phyloP scores from a whole-genome alignment of 108 stramenopile genomes.

The Nannochloropsis granulata region DNA sequence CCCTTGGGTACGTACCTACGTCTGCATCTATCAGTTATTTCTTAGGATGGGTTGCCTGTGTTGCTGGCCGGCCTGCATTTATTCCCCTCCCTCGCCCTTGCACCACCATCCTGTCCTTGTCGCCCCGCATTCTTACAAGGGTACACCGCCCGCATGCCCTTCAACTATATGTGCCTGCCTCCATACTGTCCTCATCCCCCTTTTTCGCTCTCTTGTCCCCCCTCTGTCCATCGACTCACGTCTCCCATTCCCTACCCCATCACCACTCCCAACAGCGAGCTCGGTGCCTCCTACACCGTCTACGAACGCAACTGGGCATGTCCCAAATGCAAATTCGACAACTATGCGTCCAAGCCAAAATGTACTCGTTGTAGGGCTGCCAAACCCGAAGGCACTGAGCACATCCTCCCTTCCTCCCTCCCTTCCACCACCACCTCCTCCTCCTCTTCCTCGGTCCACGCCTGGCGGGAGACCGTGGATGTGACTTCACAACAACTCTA shows the following conservation, averaged over 20 bases:
- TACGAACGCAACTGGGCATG: slow-evolving; percentile 30
- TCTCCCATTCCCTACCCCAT: too few relatives aligned
- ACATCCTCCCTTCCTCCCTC: not conserved
- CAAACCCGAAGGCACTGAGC: slow-evolving; percentile 1
- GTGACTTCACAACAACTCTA: slow-evolving; percentile 26
- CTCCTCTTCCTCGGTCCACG: not conserved
- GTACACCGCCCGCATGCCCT: too few relatives aligned
- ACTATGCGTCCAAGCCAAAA: not conserved
- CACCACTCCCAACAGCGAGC: not conserved
- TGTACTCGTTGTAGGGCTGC: slow-evolving; percentile 24
- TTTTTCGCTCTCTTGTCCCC: too few relatives aligned
- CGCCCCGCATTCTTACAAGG: too few relatives aligned
- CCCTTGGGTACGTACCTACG: not conserved
- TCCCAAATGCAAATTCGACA: slow-evolving; percentile 9
- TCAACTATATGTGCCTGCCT: too few relatives aligned
- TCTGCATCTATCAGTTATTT: too few relatives aligned
- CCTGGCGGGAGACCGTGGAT: slow-evolving; percentile 38
- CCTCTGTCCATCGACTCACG: too few relatives aligned
- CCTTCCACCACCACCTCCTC: not conserved
- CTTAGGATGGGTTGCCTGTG: too few relatives aligned
- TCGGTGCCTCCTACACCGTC: slow-evolving; percentile 28
- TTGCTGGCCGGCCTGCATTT: too few relatives aligned
- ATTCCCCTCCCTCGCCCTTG: too few relatives aligned
- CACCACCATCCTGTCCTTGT: too few relatives aligned
- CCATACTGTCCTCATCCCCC: too few relatives aligned